Percentiles rank a stretch among this genome's conserved stretches.
Evolutionary conservation across 257 asterid genomes (phyloP).

Genomic region (Vinca minor): DNA sequence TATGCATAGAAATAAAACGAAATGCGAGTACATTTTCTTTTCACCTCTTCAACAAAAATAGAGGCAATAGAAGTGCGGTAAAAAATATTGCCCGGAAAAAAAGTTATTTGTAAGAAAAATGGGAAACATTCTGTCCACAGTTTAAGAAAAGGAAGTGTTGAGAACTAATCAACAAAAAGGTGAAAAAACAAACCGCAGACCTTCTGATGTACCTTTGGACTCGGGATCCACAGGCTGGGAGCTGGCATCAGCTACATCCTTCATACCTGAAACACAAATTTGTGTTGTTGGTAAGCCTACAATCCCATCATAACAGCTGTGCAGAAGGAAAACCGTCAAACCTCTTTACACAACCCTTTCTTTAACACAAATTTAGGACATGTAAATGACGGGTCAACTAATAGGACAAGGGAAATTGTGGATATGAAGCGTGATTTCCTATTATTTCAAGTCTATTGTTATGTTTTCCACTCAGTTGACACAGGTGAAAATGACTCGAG

Average conservation of each 20-base stretch:
- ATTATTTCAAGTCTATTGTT: background rate
- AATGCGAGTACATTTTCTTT: background rate
- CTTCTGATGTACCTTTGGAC: constrained; percentile 27
- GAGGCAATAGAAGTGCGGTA: background rate
- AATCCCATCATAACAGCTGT: background rate
- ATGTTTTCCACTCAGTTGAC: background rate
- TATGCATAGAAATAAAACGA: background rate
- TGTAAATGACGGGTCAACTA: background rate
- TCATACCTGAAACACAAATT: constrained; percentile 17
- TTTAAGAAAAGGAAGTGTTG: background rate
- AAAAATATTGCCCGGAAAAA: background rate
- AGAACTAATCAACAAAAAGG: background rate
- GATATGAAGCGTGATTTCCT: background rate
- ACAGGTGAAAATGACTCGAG: background rate
- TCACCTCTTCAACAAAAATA: background rate
- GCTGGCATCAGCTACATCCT: constrained; percentile 13
- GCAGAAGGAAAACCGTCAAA: background rate
- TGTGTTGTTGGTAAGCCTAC: background rate
- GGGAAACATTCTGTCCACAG: background rate
- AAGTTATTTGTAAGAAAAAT: background rate
- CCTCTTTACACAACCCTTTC: background rate
- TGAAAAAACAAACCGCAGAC: constrained; percentile 12
- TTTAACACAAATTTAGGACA: background rate
- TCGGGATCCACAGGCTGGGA: constrained; percentile 23
- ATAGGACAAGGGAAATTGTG: background rate